These are phyloP conservation scores for Aspergillus ibericus DNA, from an alignment of 2,329 filamentous ascomycete species.

Conservation along the genomic window DNA sequence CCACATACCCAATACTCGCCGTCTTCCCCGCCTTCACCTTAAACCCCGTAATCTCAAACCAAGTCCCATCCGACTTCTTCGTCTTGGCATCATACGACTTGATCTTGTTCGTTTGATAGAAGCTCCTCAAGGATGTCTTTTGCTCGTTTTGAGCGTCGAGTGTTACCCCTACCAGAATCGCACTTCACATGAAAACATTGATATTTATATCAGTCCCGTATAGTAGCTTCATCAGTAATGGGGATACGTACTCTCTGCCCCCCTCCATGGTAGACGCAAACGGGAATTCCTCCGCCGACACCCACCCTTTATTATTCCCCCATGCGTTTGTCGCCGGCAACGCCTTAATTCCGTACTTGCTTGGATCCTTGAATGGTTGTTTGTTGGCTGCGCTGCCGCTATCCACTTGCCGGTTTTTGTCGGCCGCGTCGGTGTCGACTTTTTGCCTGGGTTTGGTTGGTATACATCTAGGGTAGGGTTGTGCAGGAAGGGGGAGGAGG, in stretches of 20 bases:
- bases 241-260: neutral
- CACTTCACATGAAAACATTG: neutral
- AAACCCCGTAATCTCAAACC: neutral
- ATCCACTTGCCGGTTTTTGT: neutral
- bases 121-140: neutral
- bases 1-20: neutral
- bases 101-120: neutral
- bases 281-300: neutral
- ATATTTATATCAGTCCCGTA: neutral
- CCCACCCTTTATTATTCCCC: neutral
- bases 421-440: neutral
- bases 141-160: neutral
- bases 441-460: neutral
- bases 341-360: neutral
- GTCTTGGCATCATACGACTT: neutral
- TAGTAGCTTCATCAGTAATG: too few species aligned
- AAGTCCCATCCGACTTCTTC: neutral
- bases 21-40: neutral
- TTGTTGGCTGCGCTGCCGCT: neutral
- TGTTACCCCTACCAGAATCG: neutral
- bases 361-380: neutral
- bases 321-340: neutral
- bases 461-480: neutral
- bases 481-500: neutral
- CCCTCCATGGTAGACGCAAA: neutral